phyloP scores from a whole-genome alignment of 2,329 filamentous ascomycete species.

The Colletotrichum abscissum region DNA sequence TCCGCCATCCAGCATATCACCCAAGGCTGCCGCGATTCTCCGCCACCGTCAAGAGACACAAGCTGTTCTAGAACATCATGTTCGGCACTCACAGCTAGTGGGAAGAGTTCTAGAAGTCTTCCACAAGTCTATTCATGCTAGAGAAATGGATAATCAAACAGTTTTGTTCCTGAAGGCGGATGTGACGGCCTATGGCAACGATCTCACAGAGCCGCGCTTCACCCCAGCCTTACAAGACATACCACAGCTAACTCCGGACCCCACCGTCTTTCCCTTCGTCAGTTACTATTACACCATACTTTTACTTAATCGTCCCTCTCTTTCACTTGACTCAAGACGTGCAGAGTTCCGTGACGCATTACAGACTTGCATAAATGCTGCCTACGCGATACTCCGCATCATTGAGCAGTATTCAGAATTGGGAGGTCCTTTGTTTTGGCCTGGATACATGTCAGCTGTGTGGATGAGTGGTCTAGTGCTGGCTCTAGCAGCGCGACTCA shows the following conservation, averaged over 20 bases:
- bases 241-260: conserved; percentile 8
- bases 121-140: conserved; percentile 26
- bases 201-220: not conserved
- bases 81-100: conserved; percentile 17
- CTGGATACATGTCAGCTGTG: conserved; percentile 45
- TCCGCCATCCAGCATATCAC: not conserved
- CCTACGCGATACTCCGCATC: conserved; percentile 10
- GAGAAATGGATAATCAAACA: conserved; percentile 9
- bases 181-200: conserved; percentile 27
- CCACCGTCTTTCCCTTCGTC: conserved; percentile 26
- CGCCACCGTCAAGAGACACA: conserved; percentile 19
- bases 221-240: not conserved
- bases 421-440: conserved; percentile 42
- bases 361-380: conserved; percentile 24
- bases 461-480: conserved; percentile 52
- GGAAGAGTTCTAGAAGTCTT: conserved; percentile 27
- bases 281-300: conserved; percentile 46
- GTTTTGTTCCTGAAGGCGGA: conserved; percentile 32
- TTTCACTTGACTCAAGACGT: conserved; percentile 41
- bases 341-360: conserved; percentile 26
- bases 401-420: conserved; percentile 3
- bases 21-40: conserved; percentile 1
- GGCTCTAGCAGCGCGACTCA: conserved; percentile 42
- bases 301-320: conserved; percentile 46
- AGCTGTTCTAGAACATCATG: conserved; percentile 20